Evolutionary conservation across 768 basidiomycete species (phyloP).

Genomic region (Hericium coralloides): DNA sequence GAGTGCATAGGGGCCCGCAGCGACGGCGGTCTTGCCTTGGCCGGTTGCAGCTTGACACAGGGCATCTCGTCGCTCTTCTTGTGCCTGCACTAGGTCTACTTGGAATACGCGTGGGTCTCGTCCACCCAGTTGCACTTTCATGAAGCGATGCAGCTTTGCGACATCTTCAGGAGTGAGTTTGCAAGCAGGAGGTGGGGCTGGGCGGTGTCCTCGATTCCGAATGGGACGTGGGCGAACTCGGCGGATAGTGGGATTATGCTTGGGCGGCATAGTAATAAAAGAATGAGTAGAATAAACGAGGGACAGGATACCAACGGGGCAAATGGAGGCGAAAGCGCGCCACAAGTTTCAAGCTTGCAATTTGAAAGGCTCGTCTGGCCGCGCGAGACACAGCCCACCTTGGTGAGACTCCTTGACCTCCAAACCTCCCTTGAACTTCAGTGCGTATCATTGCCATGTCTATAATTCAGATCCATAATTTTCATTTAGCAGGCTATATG

Average conservation of each 20-base stretch:
- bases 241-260: neutral
- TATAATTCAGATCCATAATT: too few species aligned
- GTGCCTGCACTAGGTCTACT: constrained; percentile 20
- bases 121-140: constrained; percentile 14
- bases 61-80: constrained; percentile 23
- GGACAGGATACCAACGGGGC: neutral
- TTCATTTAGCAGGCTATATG: too few species aligned
- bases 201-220: neutral
- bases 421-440: too few species aligned
- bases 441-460: too few species aligned
- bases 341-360: neutral
- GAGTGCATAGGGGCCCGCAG: constrained; percentile 28
- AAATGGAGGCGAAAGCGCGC: neutral
- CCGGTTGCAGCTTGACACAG: constrained; percentile 30
- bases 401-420: neutral
- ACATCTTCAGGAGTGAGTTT: constrained; percentile 5
- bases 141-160: constrained; percentile 5
- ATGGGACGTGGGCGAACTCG: too few species aligned
- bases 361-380: neutral
- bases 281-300: neutral
- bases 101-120: constrained; percentile 20
- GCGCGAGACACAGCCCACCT: neutral
- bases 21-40: constrained; percentile 29
- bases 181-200: neutral
- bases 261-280: neutral